Evolutionary conservation across 768 basidiomycete genomes (phyloP), one percentile per base, ranked within the genome.

Genomic region (Mycena metata): DNA sequence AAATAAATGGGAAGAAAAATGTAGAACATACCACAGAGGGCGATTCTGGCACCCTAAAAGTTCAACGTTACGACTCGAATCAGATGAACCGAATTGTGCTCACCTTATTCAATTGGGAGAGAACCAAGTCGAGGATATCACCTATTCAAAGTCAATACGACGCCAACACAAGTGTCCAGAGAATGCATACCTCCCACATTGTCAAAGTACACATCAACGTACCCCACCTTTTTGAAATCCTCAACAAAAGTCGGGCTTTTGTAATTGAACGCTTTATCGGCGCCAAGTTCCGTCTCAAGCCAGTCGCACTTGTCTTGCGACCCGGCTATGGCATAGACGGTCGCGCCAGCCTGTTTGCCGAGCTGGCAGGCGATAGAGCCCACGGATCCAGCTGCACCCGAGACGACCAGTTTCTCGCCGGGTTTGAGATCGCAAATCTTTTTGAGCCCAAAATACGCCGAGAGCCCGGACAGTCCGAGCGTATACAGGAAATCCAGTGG

Each of bases 371-470:
- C 93, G 61, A 94, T 77, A 12, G 90, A 87, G n/a, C 96, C 95
- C 12, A 94, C 93, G 0, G 96, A 90, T 11, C 96, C 96, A 11
- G 97, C 96, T 2, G 96, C 96, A n/a, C 95, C 96, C 0, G 94
- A 94, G 19, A 88, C 91, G 24, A 98, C 86, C 55, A 97, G 86
- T 0, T 87, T 93, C 67, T 98, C 96, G 16, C 96, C 95, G 0
- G 90, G 78, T 77, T 96, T 93, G 74, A 96, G 78, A 66, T 93
- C 79, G 16, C 91, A 95, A 50, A 97, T 84, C 52, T 95, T 93
- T 76, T 89, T 83, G 35, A 98, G 83, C 11, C 96, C 95, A 69
- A 96, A 94, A 78, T 96, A 98, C 7, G 96, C 96, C 8, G 96
- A 96, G 76, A 96, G 74, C 11, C 39, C 95, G 12, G 90, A 84